These are phyloP conservation scores for Flaveria sonorensis DNA, from an alignment of 129 eudicot genomes.

Conservation along the genomic window DNA sequence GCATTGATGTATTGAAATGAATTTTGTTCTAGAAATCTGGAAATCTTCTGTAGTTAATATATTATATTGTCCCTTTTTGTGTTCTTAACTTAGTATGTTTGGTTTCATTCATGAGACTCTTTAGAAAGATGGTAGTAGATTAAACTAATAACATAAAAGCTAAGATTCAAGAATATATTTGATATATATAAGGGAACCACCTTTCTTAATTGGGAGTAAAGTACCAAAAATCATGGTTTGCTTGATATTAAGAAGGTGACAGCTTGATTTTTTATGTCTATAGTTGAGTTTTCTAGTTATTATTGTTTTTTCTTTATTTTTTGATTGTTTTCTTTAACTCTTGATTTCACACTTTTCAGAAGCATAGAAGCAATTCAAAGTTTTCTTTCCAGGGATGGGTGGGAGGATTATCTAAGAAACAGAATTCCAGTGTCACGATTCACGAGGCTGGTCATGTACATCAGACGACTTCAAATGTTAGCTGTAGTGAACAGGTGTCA, in stretches of 20 bases:
- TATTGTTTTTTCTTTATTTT: not conserved
- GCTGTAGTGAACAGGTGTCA: slow-evolving; percentile 24
- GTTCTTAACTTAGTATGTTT: not conserved
- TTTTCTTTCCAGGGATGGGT: slow-evolving; percentile 78
- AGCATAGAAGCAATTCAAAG: slow-evolving; percentile 86
- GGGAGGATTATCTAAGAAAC: slow-evolving; percentile 63
- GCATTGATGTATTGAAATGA: slow-evolving; percentile 1
- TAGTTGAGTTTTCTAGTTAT: not conserved
- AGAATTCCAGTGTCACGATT: slow-evolving; percentile 32
- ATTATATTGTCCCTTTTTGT: not conserved
- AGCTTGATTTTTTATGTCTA: not conserved
- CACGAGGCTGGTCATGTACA: slow-evolving; percentile 37
- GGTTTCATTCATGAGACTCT: slow-evolving; percentile 4
- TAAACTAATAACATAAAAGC: not conserved
- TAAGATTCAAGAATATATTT: not conserved
- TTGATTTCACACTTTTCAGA: slow-evolving; percentile 47
- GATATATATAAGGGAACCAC: not conserved
- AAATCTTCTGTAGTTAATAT: not conserved
- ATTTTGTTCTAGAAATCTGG: not conserved
- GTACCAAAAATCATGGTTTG: not conserved
- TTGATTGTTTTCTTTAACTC: not conserved
- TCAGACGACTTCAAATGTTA: slow-evolving; percentile 23
- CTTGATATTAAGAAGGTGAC: not conserved
- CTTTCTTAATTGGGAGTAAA: not conserved
- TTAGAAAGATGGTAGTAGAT: not conserved